Evolutionary conservation across 2,329 filamentous ascomycete genomes (phyloP).

Genomic region (Sclerotinia nivalis): DNA sequence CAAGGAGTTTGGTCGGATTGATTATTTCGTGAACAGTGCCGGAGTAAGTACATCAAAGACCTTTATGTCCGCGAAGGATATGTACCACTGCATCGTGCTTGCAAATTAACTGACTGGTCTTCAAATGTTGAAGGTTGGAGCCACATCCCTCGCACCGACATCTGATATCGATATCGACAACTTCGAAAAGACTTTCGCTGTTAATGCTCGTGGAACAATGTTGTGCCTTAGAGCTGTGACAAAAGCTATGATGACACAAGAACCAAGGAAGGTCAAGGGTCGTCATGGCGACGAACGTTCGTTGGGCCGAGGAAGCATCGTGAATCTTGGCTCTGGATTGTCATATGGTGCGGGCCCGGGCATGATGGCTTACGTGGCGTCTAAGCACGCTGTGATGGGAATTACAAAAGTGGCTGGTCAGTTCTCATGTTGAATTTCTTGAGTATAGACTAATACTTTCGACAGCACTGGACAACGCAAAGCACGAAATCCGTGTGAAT

Average conservation of each 20-base stretch:
- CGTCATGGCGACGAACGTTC: slow-evolving; percentile 23
- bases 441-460: background rate
- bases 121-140: background rate
- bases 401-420: slow-evolving; percentile 33
- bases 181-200: slow-evolving; percentile 38
- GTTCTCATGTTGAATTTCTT: slow-evolving; percentile 19
- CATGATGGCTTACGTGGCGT: slow-evolving; percentile 32
- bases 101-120: background rate
- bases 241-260: slow-evolving; percentile 33
- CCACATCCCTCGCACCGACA: slow-evolving; percentile 23
- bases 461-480: background rate
- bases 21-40: slow-evolving; percentile 57
- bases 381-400: slow-evolving; percentile 39
- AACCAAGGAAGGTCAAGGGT: slow-evolving; percentile 36
- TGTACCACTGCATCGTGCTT: too few relatives aligned
- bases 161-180: slow-evolving; percentile 32
- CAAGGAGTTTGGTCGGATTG: slow-evolving; percentile 51
- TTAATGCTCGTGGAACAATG: slow-evolving; percentile 42
- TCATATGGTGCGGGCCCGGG: slow-evolving; percentile 25
- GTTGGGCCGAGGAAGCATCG: slow-evolving; percentile 34
- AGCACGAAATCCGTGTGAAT: background rate
- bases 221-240: slow-evolving; percentile 24
- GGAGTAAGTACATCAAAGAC: slow-evolving; percentile 20
- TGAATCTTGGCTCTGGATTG: slow-evolving; percentile 35
- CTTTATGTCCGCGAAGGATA: too few relatives aligned